These are phyloP conservation scores for Noccaea bulbosa DNA, from an alignment of 345 rosid species.

Conservation along the genomic window DNA sequence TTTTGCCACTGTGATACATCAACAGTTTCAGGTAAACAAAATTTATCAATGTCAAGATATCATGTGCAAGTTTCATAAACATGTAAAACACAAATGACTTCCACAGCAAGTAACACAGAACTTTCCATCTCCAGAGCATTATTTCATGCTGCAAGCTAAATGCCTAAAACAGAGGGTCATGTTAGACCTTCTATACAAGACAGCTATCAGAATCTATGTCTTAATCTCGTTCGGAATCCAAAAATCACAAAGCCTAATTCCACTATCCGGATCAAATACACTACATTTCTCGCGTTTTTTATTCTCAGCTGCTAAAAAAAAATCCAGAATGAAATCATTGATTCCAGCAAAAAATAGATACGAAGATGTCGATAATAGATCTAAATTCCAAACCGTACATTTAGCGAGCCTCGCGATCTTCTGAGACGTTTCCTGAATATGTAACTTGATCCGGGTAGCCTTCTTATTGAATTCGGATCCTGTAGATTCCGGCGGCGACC, in stretches of 20 bases:
- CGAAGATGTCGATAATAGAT: constrained; percentile 30
- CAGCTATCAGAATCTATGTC: background rate
- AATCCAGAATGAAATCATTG: constrained; percentile 1
- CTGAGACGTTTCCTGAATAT: constrained; percentile 70
- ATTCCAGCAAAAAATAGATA: background rate
- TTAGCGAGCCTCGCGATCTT: constrained; percentile 75
- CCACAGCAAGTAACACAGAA: constrained; percentile 21
- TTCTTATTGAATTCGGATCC: constrained; percentile 86
- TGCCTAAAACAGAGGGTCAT: constrained; percentile 11
- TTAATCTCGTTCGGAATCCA: constrained; percentile 2
- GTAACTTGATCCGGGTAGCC: constrained; percentile 67
- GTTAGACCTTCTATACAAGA: constrained; percentile 9
- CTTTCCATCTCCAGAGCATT: background rate
- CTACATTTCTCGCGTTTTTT: background rate
- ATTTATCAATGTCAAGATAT: background rate
- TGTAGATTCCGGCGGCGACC: constrained; percentile 48
- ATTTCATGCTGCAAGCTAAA: constrained; percentile 18
- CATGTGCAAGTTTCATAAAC: background rate
- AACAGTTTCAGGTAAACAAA: constrained; percentile 18
- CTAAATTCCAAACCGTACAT: constrained; percentile 47
- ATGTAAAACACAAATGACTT: constrained; percentile 19
- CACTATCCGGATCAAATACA: background rate
- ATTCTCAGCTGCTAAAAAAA: constrained; percentile 9
- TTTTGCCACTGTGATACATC: constrained; percentile 62
- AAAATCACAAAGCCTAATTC: background rate